Base-by-base conservation (phyloP, 192 early-diverging fungal species). In the Cladochytrium replicatum region DNA sequence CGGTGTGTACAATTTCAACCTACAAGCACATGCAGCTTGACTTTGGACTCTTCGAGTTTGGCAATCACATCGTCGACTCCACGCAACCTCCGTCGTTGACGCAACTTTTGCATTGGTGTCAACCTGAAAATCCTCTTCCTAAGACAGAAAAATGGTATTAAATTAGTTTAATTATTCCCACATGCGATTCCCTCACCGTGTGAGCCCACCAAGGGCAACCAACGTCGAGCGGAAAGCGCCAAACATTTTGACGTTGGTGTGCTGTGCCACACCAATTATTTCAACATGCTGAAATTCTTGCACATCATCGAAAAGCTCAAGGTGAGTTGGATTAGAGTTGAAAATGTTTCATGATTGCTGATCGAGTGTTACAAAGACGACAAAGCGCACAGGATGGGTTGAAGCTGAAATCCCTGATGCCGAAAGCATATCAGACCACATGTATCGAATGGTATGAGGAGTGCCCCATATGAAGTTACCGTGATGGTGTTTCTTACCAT, bases 321-420 rank as follows among this genome's bases (percentile, higher is more conserved):
- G 70, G 81, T 79, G 72, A 45, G 27, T 37, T 19, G n/a, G 3
- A 29, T 15, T 4, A 29, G 46, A 13, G 3, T 38, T 13, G 8
- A 41, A 37, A 37, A 13, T 3, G 7, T 54, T 54, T 23, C 32
- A 53, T 48, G 22, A 42, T 4, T 42, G 27, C 13, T 48, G 21
- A 5, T 4, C 19, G 17, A 29, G 22, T 24, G 6, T n/a, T 52
- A 19, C 4, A 3, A 46, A 89, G 85, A 71, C 72, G 52, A 96
- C 92, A 9, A 92, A 92, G 59, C 70, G 92, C 48, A 93, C 91
- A 13, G 93, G 93, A 24, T 97, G 93, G 93, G 41, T 97, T 38
- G 75, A 88, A 60, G 52, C 71, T 58, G 67, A 69, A 0, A 69
- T 97, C 32, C 39, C 61, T 11, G 56, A 64, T 8, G 75, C 89